Base-by-base conservation (phyloP, 192 early-diverging fungal genomes). In the Oehlia diaphana region DNA sequence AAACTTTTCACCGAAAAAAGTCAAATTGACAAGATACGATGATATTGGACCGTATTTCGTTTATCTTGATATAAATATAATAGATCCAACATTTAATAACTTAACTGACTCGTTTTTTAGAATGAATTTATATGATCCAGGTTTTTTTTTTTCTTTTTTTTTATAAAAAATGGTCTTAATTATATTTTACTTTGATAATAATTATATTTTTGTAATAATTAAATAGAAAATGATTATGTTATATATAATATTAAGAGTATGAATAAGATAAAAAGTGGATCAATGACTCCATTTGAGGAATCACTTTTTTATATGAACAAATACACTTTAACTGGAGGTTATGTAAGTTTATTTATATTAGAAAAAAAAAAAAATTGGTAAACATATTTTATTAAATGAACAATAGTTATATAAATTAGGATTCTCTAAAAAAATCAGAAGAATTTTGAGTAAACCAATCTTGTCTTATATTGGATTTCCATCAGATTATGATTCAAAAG, bases 341-440 rank as follows among this genome's bases (percentile, higher is more conserved):
- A 12, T 65, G 63, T 65, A 65, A 8, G 63, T 65, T 9, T 64
- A 64, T 2, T 64, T 42, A 42, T 42, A 42, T 8, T 42, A 42
- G 39, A 8, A 42, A 42, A 31, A 8, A 42, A 42, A 31, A 6
- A 42, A 42, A 42, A 42, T 42, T 5, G 39, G 5, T 7, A 42
- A 42, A 8, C 5, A 42, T 42, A 42, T 5, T 42, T n/a, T 42
- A 42, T 42, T 42, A n/a, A 65, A 65, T 23, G 31, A 31, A 4
- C 23, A 8, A 31, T 26, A 65, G 63, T 5, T 28, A 26, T 65
- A 65, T 65, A 65, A 65, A 26, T 3, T 65, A 65, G 63, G 63
- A 12, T 65, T 28, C 63, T 65, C 63, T 65, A 65, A 26, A 65
- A 65, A 31, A 65, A 26, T 65, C 26, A 65, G 63, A 65, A 31